Evolutionary conservation across 371 early-diverging fungal genomes (phyloP).

Genomic region (Fennellomyces sp.): DNA sequence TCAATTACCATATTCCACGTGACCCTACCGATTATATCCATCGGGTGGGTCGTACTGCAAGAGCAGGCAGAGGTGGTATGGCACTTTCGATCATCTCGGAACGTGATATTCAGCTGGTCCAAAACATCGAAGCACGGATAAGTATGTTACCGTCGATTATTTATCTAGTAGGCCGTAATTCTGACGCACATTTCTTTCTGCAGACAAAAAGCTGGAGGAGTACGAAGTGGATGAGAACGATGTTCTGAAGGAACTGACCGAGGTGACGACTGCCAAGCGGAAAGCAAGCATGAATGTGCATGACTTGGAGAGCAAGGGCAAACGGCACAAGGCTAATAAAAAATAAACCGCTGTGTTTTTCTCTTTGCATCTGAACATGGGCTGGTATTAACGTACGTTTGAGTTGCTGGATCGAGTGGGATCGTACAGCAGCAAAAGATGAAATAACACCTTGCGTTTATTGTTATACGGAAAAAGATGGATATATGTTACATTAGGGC

Average conservation of each 20-base stretch:
- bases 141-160: conserved; percentile 42
- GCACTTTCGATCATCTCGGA: conserved; percentile 94
- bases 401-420: too few species aligned
- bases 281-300: conserved; percentile 78
- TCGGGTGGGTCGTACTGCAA: conserved; percentile 98
- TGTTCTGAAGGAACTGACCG: conserved; percentile 78
- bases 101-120: conserved; percentile 87
- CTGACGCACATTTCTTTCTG: too few species aligned
- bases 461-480: neutral
- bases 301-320: neutral
- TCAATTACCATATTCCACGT: conserved; percentile 99
- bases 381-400: too few species aligned
- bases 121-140: conserved; percentile 86
- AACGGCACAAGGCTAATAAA: neutral
- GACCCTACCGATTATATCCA: conserved; percentile 98
- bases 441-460: neutral
- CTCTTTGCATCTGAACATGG: neutral
- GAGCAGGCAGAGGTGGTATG: conserved; percentile 92
- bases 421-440: too few species aligned
- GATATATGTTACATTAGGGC: neutral
- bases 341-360: neutral
- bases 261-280: conserved; percentile 89
- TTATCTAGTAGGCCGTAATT: too few species aligned
- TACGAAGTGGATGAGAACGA: conserved; percentile 77
- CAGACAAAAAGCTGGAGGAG: conserved; percentile 83